These are phyloP conservation scores for Xylaria sp. DNA, from an alignment of 495 filamentous ascomycete genomes.

Conservation along the genomic window DNA sequence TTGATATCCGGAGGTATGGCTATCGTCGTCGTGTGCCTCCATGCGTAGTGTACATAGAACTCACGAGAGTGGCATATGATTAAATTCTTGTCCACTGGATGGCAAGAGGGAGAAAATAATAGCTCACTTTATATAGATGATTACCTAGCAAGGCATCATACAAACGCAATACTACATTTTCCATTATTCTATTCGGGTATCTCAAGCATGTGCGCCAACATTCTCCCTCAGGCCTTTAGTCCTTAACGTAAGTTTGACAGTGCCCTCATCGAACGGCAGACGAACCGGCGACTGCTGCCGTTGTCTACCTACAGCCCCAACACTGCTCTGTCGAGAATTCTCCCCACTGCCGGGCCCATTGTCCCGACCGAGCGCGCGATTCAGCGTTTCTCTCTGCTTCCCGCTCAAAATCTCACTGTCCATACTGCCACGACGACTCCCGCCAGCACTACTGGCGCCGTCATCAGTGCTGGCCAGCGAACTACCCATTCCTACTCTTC, in stretches of 20 bases:
- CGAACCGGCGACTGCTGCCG: conserved; percentile 28
- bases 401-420: conserved; percentile 49
- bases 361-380: conserved; percentile 38
- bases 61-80: background rate
- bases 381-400: conserved; percentile 48
- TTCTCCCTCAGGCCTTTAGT: conserved; percentile 59
- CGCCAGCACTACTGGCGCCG: conserved; percentile 46
- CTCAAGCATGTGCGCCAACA: conserved; percentile 43
- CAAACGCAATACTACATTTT: background rate
- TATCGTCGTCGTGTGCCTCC: no score
- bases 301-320: conserved; percentile 5
- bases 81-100: background rate
- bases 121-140: background rate
- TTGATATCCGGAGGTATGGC: no score
- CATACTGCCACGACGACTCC: conserved; percentile 56
- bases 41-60: background rate
- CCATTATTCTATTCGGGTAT: conserved; percentile 17
- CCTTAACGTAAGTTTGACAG: conserved; percentile 48
- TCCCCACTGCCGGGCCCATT: conserved; percentile 27
- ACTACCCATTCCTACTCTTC: conserved; percentile 20
- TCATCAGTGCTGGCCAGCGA: conserved; percentile 39
- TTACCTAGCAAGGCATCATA: background rate
- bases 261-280: conserved; percentile 50
- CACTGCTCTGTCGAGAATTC: conserved; percentile 25
- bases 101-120: no score